These are phyloP conservation scores for Citrus hindsii DNA, from an alignment of 345 rosid species.

Conservation along the genomic window DNA sequence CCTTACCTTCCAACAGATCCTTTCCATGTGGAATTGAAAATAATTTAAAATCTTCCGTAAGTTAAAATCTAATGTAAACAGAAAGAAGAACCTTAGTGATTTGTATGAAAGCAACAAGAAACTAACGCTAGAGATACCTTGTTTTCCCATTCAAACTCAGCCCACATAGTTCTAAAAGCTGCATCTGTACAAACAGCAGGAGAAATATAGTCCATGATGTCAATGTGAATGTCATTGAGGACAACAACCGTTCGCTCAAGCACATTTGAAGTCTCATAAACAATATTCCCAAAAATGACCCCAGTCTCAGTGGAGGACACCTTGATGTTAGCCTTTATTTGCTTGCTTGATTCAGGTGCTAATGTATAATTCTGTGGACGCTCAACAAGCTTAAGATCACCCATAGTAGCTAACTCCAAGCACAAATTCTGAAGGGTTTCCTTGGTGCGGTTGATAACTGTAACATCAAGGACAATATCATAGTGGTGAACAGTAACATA, in stretches of 20 bases:
- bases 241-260: conserved; percentile 84
- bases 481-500: conserved; percentile 96
- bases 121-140: conserved; percentile 48
- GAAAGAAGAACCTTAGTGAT: neutral
- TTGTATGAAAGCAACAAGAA: neutral
- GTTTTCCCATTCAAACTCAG: conserved; percentile 99
- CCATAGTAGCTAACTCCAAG: conserved; percentile 97
- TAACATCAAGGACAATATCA: conserved; percentile 94
- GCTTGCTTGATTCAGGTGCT: conserved; percentile 93
- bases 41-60: neutral
- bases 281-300: conserved; percentile 95
- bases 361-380: conserved; percentile 96
- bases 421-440: conserved; percentile 97
- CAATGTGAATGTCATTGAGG: conserved; percentile 91
- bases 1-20: neutral
- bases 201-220: conserved; percentile 96
- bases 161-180: conserved; percentile 98
- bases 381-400: conserved; percentile 98
- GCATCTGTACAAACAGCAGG: conserved; percentile 88
- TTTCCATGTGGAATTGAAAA: neutral
- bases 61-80: neutral
- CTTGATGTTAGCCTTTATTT: conserved; percentile 98
- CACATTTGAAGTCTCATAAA: conserved; percentile 91
- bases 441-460: conserved; percentile 93
- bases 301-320: conserved; percentile 99